Evolutionary conservation across 75 land plant species (phyloP).

Genomic region (Sequoiadendron giganteum): DNA sequence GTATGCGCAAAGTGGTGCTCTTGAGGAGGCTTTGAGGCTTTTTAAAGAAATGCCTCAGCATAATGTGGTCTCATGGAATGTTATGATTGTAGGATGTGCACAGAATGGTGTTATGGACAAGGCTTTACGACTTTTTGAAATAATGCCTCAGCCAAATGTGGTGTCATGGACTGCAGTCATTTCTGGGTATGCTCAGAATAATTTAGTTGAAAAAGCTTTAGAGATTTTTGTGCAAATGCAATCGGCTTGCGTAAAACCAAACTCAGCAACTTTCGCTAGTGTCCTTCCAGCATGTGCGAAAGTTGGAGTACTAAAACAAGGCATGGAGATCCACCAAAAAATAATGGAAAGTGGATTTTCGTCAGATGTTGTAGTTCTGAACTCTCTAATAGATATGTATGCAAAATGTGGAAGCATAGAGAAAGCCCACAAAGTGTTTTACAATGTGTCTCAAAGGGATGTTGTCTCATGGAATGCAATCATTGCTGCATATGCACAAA

Average conservation of each 20-base stretch:
- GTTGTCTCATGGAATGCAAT: slow-evolving; percentile 64
- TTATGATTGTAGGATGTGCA: neutral
- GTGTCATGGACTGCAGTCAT: slow-evolving; percentile 40
- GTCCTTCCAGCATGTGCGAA: slow-evolving; percentile 57
- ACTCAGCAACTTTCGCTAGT: slow-evolving; percentile 63
- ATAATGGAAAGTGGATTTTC: slow-evolving; percentile 46
- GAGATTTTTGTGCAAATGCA: slow-evolving; percentile 55
- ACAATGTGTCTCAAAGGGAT: slow-evolving; percentile 38
- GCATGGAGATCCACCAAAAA: slow-evolving; percentile 53
- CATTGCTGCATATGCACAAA: slow-evolving; percentile 14
- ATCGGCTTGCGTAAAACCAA: slow-evolving; percentile 39
- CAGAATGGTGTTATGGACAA: neutral
- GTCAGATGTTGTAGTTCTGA: slow-evolving; percentile 52
- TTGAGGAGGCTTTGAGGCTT: slow-evolving; percentile 10
- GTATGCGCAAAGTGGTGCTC: slow-evolving; percentile 4
- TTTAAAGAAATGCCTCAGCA: slow-evolving; percentile 7
- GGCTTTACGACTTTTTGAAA: neutral
- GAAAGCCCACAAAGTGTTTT: slow-evolving; percentile 42
- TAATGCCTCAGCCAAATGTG: slow-evolving; percentile 10
- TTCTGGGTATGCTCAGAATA: slow-evolving; percentile 43
- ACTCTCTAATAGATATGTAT: slow-evolving; percentile 67
- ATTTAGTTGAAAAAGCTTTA: slow-evolving; percentile 40
- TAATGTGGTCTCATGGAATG: slow-evolving; percentile 7
- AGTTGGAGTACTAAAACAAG: slow-evolving; percentile 35
- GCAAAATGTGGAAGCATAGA: slow-evolving; percentile 55